Evolutionary conservation across 2,329 filamentous ascomycete species (phyloP).

Genomic region (Penicillium sp.): DNA sequence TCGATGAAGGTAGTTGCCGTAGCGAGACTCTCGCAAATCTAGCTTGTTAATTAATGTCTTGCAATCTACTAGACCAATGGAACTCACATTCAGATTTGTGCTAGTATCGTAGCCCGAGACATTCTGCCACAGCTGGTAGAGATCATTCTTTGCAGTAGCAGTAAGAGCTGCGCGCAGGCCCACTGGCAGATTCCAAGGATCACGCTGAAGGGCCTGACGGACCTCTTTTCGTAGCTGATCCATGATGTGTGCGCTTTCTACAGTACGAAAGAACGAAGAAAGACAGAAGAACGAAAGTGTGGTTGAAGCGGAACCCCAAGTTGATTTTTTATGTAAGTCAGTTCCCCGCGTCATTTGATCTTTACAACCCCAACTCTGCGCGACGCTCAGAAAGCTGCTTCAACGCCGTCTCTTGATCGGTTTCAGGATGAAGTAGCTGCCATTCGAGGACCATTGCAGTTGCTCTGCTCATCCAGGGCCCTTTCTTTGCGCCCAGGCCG

Average conservation of each 20-base stretch:
- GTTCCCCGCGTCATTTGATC: constrained; percentile 5
- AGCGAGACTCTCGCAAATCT: constrained; percentile 34
- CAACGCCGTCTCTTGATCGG: constrained; percentile 55
- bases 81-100: constrained; percentile 23
- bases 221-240: constrained; percentile 28
- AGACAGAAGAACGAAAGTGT: neutral
- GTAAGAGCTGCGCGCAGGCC: constrained; percentile 2
- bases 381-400: constrained; percentile 53
- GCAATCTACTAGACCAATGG: too few relatives aligned
- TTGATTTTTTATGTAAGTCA: constrained; percentile 4
- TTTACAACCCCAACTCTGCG: constrained; percentile 46
- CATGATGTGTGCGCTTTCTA: constrained; percentile 12
- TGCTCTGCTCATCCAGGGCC: constrained; percentile 77
- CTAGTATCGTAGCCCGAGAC: constrained; percentile 22
- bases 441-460: constrained; percentile 76
- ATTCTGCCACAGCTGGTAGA: constrained; percentile 30
- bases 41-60: neutral
- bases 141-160: constrained; percentile 6
- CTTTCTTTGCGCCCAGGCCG: constrained; percentile 59
- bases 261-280: too few relatives aligned
- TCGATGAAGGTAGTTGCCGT: constrained; percentile 25
- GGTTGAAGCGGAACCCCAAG: neutral
- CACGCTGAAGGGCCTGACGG: constrained; percentile 20
- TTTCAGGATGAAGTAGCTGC: constrained; percentile 75
- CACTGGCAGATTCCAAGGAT: constrained; percentile 10